phyloP scores from a whole-genome alignment of 768 basidiomycete species.

The Calvatia gigantea region DNA sequence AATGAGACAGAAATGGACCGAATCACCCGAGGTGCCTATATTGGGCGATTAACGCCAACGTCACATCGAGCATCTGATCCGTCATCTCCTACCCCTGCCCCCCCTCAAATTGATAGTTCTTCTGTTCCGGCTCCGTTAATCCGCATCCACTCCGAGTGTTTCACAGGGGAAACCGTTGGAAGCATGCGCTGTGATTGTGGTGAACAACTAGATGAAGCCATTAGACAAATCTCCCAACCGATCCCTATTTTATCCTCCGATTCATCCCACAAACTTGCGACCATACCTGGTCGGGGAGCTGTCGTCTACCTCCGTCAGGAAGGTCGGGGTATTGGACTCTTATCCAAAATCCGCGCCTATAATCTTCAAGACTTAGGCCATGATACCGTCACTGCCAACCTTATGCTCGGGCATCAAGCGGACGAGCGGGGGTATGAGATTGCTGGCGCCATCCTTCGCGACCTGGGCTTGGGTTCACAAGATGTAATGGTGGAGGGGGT shows the following conservation, averaged over 20 bases:
- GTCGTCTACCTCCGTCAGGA: slow-evolving; percentile 97
- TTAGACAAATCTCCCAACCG: slow-evolving; percentile 79
- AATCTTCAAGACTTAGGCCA: slow-evolving; percentile 97
- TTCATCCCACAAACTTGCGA: slow-evolving; percentile 27
- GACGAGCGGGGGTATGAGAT: slow-evolving; percentile 94
- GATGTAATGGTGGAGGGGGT: slow-evolving; percentile 46
- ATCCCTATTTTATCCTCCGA: slow-evolving; percentile 42
- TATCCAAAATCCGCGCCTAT: slow-evolving; percentile 96
- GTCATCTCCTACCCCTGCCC: slow-evolving; percentile 18
- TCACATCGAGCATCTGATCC: slow-evolving; percentile 44
- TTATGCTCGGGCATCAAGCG: slow-evolving; percentile 91
- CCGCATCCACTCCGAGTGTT: slow-evolving; percentile 97
- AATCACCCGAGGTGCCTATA: slow-evolving; percentile 89
- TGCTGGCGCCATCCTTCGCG: slow-evolving; percentile 85
- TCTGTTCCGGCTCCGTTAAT: slow-evolving; percentile 73
- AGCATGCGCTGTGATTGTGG: slow-evolving; percentile 99
- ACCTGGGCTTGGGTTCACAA: slow-evolving; percentile 71
- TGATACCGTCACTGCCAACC: slow-evolving; percentile 97
- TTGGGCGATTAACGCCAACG: slow-evolving; percentile 71
- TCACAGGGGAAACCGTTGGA: slow-evolving; percentile 96
- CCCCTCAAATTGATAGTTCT: slow-evolving; percentile 17
- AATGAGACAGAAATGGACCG: slow-evolving; percentile 92
- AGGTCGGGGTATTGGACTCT: slow-evolving; percentile 92
- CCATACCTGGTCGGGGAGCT: slow-evolving; percentile 83
- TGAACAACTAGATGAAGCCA: slow-evolving; percentile 97